These are phyloP conservation scores for Lepidium aucheri DNA, from an alignment of 345 rosid species.

Conservation along the genomic window DNA sequence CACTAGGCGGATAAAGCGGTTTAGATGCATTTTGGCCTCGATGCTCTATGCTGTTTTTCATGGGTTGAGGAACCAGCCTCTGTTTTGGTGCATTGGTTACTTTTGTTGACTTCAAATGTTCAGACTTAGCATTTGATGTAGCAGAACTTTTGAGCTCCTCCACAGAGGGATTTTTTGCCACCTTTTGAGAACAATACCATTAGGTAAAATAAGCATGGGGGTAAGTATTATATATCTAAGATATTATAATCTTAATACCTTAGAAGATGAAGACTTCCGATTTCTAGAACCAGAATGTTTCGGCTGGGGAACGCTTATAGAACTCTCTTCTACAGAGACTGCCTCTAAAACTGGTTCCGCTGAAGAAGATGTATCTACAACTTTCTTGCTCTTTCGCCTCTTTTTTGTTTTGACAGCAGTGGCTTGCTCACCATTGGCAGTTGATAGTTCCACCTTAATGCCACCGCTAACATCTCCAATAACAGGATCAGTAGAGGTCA, in stretches of 20 bases:
- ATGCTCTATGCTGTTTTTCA: slow-evolving; percentile 31
- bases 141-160: slow-evolving; percentile 28
- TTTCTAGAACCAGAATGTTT: slow-evolving; percentile 25
- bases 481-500: slow-evolving; percentile 21
- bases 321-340: slow-evolving; percentile 26
- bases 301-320: slow-evolving; percentile 15
- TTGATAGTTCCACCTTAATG: slow-evolving; percentile 11
- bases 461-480: slow-evolving; percentile 19
- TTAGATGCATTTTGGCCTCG: slow-evolving; percentile 33
- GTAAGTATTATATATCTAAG: slow-evolving; percentile 1
- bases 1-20: slow-evolving; percentile 71
- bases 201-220: slow-evolving; percentile 18
- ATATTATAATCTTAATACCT: slow-evolving; percentile 33
- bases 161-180: slow-evolving; percentile 6
- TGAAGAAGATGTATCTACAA: slow-evolving; percentile 29
- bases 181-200: slow-evolving; percentile 39
- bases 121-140: slow-evolving; percentile 32
- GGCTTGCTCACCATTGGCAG: neutral
- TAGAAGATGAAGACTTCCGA: slow-evolving; percentile 20
- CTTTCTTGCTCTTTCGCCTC: slow-evolving; percentile 38
- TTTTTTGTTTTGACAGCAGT: slow-evolving; percentile 31
- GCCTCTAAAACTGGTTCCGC: slow-evolving; percentile 18
- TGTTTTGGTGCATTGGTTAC: slow-evolving; percentile 24
- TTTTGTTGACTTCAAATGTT: slow-evolving; percentile 30
- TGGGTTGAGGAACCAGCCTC: slow-evolving; percentile 31